Evolutionary conservation across 73 alveolate species (phyloP), one percentile per base, ranked within the genome.

Genomic region (Paramecium biaurelia): DNA sequence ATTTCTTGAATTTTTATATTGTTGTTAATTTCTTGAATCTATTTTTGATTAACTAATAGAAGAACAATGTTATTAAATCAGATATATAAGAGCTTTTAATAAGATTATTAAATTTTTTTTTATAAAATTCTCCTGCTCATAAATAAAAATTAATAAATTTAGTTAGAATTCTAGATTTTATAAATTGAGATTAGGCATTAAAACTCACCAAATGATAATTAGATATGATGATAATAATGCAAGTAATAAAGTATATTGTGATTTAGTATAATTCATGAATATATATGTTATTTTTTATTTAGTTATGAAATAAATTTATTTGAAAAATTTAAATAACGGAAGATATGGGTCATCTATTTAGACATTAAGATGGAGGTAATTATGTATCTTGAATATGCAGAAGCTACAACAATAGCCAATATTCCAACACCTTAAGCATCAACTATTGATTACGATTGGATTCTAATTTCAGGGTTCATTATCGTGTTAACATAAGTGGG

Each of bases 391-490:
- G 7, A 28, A 70, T 23, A 35, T 15, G 15, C 67, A 72, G 86
- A 1, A 28, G 35, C 56, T 3, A 15, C 86, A 4, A n/a, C 24
- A 0, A 7, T 35, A 72, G 45, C 45, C 21, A 12, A 14, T n/a
- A 21, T 28, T 21, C 86, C 58, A 32, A 20, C 58, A 32, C 59
- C 86, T 21, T 15, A 30, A 72, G 59, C 59, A 72, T 12, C 58
- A 8, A 37, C 21, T 12, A 28, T 79, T 34, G 89, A 76, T 41
- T 26, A 41, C 15, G 89, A 76, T 76, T 76, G 89, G 89, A 18
- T 76, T 37, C 38, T 76, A 12, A 37, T 76, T 76, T 76, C 89
- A 15, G 89, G 89, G 47, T 76, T 76, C 23, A 41, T 76, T 1
- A 37, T 76, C 4, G 47, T 76, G 43, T 21, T 76, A 7, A 76